phyloP scores from a whole-genome alignment of 345 rosid species.

The Aethionema arabicum region DNA sequence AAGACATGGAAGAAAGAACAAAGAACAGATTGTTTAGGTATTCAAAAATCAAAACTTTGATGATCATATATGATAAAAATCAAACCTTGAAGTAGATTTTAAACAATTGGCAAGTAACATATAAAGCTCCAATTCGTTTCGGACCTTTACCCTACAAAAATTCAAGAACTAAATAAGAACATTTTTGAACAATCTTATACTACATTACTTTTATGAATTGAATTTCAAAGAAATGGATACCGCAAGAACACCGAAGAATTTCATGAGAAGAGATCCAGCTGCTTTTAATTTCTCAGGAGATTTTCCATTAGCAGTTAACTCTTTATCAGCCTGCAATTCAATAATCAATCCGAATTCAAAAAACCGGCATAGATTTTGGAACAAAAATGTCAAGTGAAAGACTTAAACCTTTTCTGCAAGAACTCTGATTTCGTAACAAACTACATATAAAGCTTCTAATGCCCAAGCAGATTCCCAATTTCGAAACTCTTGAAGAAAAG shows the following conservation, averaged over 20 bases:
- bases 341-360: slow-evolving; percentile 18
- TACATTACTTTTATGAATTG: background rate
- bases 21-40: slow-evolving; percentile 18
- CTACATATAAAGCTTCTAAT: slow-evolving; percentile 72
- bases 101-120: slow-evolving; percentile 94
- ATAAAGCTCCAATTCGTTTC: slow-evolving; percentile 90
- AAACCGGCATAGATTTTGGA: background rate
- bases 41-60: background rate
- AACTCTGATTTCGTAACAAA: slow-evolving; percentile 90
- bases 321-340: slow-evolving; percentile 74
- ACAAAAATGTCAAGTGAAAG: background rate
- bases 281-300: slow-evolving; percentile 93
- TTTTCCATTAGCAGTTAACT: slow-evolving; percentile 73
- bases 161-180: slow-evolving; percentile 22
- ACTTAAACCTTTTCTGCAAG: slow-evolving; percentile 80
- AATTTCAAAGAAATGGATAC: slow-evolving; percentile 41
- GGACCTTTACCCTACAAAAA: slow-evolving; percentile 82
- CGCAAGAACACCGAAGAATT: slow-evolving; percentile 92
- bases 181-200: background rate
- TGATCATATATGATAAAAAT: slow-evolving; percentile 7
- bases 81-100: slow-evolving; percentile 84
- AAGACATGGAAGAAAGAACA: slow-evolving; percentile 12
- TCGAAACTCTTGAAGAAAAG: slow-evolving; percentile 95
- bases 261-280: slow-evolving; percentile 95
- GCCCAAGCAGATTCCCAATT: slow-evolving; percentile 99